Percentiles rank a stretch among this genome's conserved stretches.
Evolutionary conservation across 108 stramenopile genomes (phyloP).

Genomic region (Cyclotella cryptica): DNA sequence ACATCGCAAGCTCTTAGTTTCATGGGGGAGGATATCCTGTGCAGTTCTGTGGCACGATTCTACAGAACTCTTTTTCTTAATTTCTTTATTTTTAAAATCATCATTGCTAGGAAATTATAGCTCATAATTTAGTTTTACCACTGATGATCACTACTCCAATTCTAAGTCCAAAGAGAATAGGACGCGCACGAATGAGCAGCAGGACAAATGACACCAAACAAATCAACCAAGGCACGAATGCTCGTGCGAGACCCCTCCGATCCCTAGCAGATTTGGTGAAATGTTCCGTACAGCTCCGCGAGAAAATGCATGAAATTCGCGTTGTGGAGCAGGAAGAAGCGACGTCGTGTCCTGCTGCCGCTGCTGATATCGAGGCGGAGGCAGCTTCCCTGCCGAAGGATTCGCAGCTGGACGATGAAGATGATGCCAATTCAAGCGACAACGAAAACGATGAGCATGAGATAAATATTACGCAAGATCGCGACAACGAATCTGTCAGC

Average conservation of each 20-base stretch:
- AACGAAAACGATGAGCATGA: constrained; percentile 1
- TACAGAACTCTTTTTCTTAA: too few relatives aligned
- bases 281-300: constrained; percentile 21
- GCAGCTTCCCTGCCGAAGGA: too few relatives aligned
- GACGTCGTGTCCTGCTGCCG: neutral
- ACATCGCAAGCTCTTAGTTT: too few relatives aligned
- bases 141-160: too few relatives aligned
- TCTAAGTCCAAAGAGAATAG: too few relatives aligned
- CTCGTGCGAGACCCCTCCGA: neutral
- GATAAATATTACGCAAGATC: neutral
- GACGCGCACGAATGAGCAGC: neutral
- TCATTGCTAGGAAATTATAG: too few relatives aligned
- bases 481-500: constrained; percentile 1
- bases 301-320: constrained; percentile 12
- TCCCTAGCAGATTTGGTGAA: constrained; percentile 42
- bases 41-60: too few relatives aligned
- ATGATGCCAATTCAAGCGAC: constrained; percentile 1
- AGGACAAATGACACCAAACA: neutral
- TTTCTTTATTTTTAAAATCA: too few relatives aligned
- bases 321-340: neutral
- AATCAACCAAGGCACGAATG: neutral
- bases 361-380: neutral
- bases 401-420: neutral
- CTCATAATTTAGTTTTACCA: too few relatives aligned
- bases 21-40: too few relatives aligned